Conservation (phyloP, 78 protist species). For the Cavenderia fasciculata region DNA sequence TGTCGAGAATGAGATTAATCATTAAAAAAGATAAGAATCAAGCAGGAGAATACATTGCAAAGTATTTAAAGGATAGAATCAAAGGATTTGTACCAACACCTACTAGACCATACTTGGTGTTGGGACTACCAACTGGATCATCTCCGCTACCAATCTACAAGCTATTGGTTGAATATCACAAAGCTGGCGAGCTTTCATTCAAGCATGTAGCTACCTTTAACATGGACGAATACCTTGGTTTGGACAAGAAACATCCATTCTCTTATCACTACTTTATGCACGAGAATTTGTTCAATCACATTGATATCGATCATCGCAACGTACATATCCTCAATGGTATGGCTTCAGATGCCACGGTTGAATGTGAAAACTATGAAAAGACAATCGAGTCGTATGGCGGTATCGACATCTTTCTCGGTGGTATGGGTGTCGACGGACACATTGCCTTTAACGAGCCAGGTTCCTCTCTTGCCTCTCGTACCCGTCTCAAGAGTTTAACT, state of each 20-base stretch:
- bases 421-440: constrained; percentile 95
- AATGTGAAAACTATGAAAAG: constrained; percentile 83
- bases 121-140: constrained; percentile 92
- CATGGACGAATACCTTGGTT: constrained; percentile 94
- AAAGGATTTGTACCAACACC: constrained; percentile 50
- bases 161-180: constrained; percentile 73
- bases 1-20: constrained; percentile 84
- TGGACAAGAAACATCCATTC: constrained; percentile 81
- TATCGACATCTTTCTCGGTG: constrained; percentile 91
- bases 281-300: constrained; percentile 85
- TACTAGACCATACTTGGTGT: constrained; percentile 21
- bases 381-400: constrained; percentile 83
- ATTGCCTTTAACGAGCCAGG: constrained; percentile 97
- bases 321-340: constrained; percentile 88
- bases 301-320: constrained; percentile 88
- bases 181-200: constrained; percentile 82
- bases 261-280: constrained; percentile 93
- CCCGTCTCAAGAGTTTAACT: constrained; percentile 90
- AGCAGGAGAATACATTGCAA: constrained; percentile 73
- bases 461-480: constrained; percentile 79
- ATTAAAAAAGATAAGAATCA: constrained; percentile 43
- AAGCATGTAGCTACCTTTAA: constrained; percentile 89
- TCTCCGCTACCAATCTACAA: constrained; percentile 82
- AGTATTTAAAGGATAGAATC: constrained; percentile 72
- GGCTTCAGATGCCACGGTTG: constrained; percentile 61